Percentiles rank a stretch among this genome's conserved stretches.
Conservation (phyloP, 192 early-diverging fungal species). For the Cetraspora pellucida region DNA sequence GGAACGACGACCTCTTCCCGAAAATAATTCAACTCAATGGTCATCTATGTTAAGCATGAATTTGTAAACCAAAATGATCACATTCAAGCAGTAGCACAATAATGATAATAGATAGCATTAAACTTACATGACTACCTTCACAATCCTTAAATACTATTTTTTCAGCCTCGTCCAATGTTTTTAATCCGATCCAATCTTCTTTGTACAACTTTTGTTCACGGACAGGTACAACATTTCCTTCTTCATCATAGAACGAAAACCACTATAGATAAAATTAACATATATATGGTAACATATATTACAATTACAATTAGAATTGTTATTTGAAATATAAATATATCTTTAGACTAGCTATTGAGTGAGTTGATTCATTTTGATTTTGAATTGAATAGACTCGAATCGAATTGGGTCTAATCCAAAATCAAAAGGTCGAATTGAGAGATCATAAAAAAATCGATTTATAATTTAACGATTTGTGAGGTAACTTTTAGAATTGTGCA, state of each 20-base stretch:
- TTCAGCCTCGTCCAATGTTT: slow-evolving; percentile 51
- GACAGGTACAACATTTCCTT: slow-evolving; percentile 54
- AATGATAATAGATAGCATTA: background rate
- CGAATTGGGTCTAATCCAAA: no score
- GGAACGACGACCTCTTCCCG: slow-evolving; percentile 42
- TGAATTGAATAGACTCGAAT: no score
- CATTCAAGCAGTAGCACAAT: background rate
- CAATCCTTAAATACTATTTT: slow-evolving; percentile 50
- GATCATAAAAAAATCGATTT: no score
- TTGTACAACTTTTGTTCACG: slow-evolving; percentile 61
- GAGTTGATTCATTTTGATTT: no score
- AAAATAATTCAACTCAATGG: slow-evolving; percentile 46
- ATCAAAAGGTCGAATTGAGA: no score
- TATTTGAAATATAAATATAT: background rate
- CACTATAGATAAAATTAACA: slow-evolving; percentile 46
- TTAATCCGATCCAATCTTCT: slow-evolving; percentile 74
- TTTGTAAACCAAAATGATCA: background rate
- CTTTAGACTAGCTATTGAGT: background rate
- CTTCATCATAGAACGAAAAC: slow-evolving; percentile 69
- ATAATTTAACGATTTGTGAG: no score
- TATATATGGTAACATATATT: background rate
- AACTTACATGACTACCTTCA: slow-evolving; percentile 59
- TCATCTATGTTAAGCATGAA: slow-evolving; percentile 42
- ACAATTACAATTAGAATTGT: background rate
- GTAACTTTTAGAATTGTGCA: no score